phyloP scores from a whole-genome alignment of 2,329 filamentous ascomycete species.

The Hypoxylon sp. region DNA sequence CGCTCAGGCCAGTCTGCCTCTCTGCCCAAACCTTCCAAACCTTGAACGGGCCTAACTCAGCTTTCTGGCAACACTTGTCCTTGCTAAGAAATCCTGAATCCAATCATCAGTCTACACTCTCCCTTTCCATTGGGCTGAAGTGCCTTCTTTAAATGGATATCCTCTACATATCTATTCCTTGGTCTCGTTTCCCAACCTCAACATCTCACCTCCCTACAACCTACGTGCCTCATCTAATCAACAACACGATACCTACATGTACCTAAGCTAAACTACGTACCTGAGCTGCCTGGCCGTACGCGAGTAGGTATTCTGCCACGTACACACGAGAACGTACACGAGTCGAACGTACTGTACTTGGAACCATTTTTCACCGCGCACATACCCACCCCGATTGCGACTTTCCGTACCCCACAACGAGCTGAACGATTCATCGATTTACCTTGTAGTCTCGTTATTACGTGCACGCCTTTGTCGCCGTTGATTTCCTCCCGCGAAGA shows the following conservation, averaged over 20 bases:
- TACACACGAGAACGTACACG: no score
- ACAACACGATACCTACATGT: neutral
- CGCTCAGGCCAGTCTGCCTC: no score
- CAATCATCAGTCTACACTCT: slow-evolving; percentile 14
- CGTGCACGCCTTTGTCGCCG: slow-evolving; percentile 2
- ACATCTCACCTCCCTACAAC: neutral
- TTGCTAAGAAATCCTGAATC: slow-evolving; percentile 2
- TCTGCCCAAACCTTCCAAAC: no score
- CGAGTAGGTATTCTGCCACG: no score
- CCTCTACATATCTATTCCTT: slow-evolving; percentile 1
- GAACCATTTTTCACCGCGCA: slow-evolving; percentile 6
- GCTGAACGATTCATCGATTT: slow-evolving; percentile 2
- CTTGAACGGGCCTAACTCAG: neutral
- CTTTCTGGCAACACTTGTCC: neutral
- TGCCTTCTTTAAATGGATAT: neutral
- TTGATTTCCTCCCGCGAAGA: neutral
- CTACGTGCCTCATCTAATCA: neutral
- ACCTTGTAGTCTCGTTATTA: neutral
- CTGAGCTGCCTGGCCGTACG: no score
- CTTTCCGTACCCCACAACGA: neutral
- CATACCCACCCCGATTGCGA: slow-evolving; percentile 1
- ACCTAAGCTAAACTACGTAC: neutral
- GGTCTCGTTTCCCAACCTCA: neutral
- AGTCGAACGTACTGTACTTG: neutral
- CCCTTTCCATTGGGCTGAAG: neutral